Base-by-base conservation (phyloP, 2,329 filamentous ascomycete species). In the Aureobasidium leucospermi region DNA sequence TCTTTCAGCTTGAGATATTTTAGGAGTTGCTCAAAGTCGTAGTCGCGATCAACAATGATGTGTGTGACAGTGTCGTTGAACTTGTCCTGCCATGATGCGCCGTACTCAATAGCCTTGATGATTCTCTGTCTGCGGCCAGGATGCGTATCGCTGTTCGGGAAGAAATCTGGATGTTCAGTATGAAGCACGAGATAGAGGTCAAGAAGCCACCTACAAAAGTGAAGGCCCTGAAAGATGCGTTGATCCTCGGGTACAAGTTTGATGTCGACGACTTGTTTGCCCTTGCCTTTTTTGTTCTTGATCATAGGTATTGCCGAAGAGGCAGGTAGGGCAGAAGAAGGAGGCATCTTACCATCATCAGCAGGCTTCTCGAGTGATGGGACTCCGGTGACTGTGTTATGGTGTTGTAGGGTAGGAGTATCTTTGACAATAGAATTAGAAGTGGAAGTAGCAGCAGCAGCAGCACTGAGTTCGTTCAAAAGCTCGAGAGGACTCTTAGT, bases 91-190 rank as follows among this genome's bases (percentile, higher is more conserved):
- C 91, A 94, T 1, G 70, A 75, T 1, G 87, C 93, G 45, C 93
- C 93, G 69, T 85, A 85, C 66, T 90, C 85, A 55, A 84, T 80
- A 0, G 88, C 86, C 70, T 87, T 91, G 32, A 81, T 81, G 56
- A 96, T 96, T 4, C 89, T 85, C 60, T 85, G 73, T 58, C 82
- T 83, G 41, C 92, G 82, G 7, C 82, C 78, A 10, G 82, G 81
- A 34, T 86, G 83, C 48, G 88, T 80, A 63, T 93, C 87, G 63
- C 90, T 84, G 64, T 94, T 88, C 0, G 91, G 93, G 6, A 96
- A 83, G 70, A 94, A 96, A 73, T 84, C 78, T 80, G 34, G 4
- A 16, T 3, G 2, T 6, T 59, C n/a, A 59, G 58, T 16, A 13
- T 32, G 5, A 9, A 6, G 10, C 10, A n/a, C 16, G 9, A 1